Evolutionary conservation across 768 basidiomycete species (phyloP).

Genomic region (Russula emetica): DNA sequence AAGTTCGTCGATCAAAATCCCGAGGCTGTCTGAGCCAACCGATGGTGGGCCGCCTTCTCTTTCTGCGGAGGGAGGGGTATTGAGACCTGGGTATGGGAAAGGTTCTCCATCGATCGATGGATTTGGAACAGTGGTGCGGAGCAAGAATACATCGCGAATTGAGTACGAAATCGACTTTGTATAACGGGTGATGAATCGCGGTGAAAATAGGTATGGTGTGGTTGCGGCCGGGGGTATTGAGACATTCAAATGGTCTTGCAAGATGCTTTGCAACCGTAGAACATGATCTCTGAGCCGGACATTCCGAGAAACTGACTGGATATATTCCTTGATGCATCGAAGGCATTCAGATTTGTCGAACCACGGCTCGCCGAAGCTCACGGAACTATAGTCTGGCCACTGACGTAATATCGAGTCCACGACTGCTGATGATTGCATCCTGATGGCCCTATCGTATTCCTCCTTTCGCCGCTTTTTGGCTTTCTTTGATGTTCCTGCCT

Average conservation of each 20-base stretch:
- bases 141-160: neutral
- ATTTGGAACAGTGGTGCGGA: neutral
- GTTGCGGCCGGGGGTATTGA: neutral
- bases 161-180: neutral
- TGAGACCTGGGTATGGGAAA: neutral
- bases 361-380: neutral
- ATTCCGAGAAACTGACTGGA: constrained; percentile 7
- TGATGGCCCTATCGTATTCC: neutral
- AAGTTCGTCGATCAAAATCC: constrained; percentile 7
- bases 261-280: neutral
- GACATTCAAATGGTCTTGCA: neutral
- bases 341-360: neutral
- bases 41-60: neutral
- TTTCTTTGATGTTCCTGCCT: neutral
- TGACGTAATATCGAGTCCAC: neutral
- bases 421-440: neutral
- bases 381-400: neutral
- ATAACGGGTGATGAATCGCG: neutral
- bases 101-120: neutral
- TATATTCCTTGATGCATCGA: neutral
- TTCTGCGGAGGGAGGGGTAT: no score
- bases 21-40: neutral
- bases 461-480: neutral
- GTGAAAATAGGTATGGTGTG: neutral
- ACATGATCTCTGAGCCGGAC: constrained; percentile 2